These are phyloP conservation scores for Calocybe indica DNA, from an alignment of 768 basidiomycete species.

Conservation along the genomic window DNA sequence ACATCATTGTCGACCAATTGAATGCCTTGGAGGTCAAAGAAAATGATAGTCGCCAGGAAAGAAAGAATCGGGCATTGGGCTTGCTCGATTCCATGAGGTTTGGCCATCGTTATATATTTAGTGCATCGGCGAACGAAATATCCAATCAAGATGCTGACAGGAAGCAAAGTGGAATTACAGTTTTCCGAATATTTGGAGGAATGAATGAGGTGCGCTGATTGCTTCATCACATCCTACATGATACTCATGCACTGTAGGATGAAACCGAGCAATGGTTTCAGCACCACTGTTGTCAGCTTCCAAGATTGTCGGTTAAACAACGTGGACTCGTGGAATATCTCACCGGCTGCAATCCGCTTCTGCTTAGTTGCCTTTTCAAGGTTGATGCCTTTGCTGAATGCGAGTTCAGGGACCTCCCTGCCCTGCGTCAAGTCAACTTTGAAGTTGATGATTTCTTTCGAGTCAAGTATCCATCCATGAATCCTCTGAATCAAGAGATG, in stretches of 20 bases:
- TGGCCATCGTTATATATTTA: conserved; percentile 7
- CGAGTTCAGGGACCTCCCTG: conserved; percentile 2
- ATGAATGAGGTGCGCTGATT: conserved; percentile 9
- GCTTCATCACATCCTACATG: conserved; percentile 4
- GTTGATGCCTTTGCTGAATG: conserved; percentile 4
- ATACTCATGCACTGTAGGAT: conserved; percentile 9
- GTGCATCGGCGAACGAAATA: conserved; percentile 10
- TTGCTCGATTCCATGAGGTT: conserved; percentile 3
- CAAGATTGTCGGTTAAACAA: conserved; percentile 9
- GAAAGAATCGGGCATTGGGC: no score
- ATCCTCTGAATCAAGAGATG: conserved; percentile 3
- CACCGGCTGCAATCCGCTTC: conserved; percentile 10
- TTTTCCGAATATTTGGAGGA: conserved; percentile 7
- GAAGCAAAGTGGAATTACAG: conserved; percentile 9
- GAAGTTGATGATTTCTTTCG: conserved; percentile 6
- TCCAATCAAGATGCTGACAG: conserved; percentile 6
- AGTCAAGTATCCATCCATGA: conserved; percentile 3
- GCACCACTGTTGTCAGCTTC: conserved; percentile 4
- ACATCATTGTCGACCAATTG: conserved; percentile 10
- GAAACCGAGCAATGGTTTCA: conserved; percentile 10
- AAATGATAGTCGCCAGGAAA: background rate
- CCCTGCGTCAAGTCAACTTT: conserved; percentile 5
- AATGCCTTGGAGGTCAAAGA: conserved; percentile 5
- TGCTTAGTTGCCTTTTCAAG: conserved; percentile 9
- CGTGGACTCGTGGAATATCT: conserved; percentile 10